These are phyloP conservation scores for Vitis rotundifolia DNA, from an alignment of 164 flowering plant genomes.

Conservation along the genomic window DNA sequence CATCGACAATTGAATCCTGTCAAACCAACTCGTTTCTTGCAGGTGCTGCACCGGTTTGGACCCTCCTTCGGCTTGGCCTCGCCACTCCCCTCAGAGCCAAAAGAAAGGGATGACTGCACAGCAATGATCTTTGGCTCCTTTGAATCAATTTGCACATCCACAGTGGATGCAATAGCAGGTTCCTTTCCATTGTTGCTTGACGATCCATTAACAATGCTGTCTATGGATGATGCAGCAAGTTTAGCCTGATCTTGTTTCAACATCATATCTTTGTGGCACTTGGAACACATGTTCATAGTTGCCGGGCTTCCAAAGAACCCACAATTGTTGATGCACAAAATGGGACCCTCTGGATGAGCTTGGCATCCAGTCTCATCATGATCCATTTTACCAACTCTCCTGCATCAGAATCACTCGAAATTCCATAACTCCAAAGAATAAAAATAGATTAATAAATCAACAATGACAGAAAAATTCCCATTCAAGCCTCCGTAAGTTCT, in stretches of 20 bases:
- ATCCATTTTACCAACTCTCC: slow-evolving; percentile 41
- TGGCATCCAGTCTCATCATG: slow-evolving; percentile 58
- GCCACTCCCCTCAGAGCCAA: slow-evolving; percentile 12
- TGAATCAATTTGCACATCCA: slow-evolving; percentile 16
- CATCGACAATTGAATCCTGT: slow-evolving; percentile 58
- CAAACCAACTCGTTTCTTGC: slow-evolving; percentile 50
- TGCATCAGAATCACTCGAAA: slow-evolving; percentile 17
- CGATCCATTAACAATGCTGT: slow-evolving; percentile 37
- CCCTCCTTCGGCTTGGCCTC: slow-evolving; percentile 41
- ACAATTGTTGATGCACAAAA: slow-evolving; percentile 51
- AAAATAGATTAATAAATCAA: neutral
- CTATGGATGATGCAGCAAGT: slow-evolving; percentile 49
- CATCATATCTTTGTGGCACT: slow-evolving; percentile 53
- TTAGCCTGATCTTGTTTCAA: slow-evolving; percentile 48
- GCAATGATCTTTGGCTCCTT: slow-evolving; percentile 22
- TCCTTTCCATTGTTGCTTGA: slow-evolving; percentile 31
- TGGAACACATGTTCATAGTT: slow-evolving; percentile 63
- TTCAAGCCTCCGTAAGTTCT: neutral
- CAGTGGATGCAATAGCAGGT: slow-evolving; percentile 16
- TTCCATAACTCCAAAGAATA: neutral
- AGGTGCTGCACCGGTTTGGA: slow-evolving; percentile 43
- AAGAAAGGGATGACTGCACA: slow-evolving; percentile 14
- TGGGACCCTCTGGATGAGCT: slow-evolving; percentile 48
- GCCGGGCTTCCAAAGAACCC: slow-evolving; percentile 60
- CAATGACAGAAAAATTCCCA: neutral